Conservation (phyloP, 441 rosid species). For the Aquilaria agallochum region DNA sequence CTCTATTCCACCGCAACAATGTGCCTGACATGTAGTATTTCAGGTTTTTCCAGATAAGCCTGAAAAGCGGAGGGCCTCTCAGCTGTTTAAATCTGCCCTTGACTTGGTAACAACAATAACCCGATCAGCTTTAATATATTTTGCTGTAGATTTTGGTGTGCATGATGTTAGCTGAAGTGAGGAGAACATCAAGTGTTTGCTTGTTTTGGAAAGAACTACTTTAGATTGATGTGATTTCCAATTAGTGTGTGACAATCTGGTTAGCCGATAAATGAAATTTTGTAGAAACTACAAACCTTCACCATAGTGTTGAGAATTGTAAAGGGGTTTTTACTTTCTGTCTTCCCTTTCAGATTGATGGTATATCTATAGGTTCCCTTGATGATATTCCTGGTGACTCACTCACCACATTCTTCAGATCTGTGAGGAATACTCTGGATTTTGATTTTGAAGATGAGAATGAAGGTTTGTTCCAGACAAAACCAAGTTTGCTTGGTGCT, state of each 20-base stretch:
- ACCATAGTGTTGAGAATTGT: slow-evolving; percentile 4
- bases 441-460: slow-evolving; percentile 92
- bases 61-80: slow-evolving; percentile 78
- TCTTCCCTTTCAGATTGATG: slow-evolving; percentile 59
- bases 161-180: background rate
- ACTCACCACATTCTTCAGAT: slow-evolving; percentile 72
- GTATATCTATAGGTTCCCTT: slow-evolving; percentile 68
- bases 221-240: too few relatives aligned
- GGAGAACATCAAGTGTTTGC: too few relatives aligned
- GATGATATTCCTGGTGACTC: slow-evolving; percentile 75
- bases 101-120: slow-evolving; percentile 53
- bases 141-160: background rate
- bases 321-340: slow-evolving; percentile 16
- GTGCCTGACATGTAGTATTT: slow-evolving; percentile 14
- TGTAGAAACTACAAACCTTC: slow-evolving; percentile 6
- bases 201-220: too few relatives aligned
- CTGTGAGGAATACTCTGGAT: slow-evolving; percentile 83
- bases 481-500: too few relatives aligned
- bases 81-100: slow-evolving; percentile 70
- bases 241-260: too few relatives aligned
- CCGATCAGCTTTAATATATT: background rate
- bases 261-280: background rate
- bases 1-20: background rate
- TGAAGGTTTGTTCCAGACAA: slow-evolving; percentile 55
- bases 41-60: slow-evolving; percentile 95